Conservation (phyloP, 2,329 filamentous ascomycete species). For the Trematosphaeria pertusa region DNA sequence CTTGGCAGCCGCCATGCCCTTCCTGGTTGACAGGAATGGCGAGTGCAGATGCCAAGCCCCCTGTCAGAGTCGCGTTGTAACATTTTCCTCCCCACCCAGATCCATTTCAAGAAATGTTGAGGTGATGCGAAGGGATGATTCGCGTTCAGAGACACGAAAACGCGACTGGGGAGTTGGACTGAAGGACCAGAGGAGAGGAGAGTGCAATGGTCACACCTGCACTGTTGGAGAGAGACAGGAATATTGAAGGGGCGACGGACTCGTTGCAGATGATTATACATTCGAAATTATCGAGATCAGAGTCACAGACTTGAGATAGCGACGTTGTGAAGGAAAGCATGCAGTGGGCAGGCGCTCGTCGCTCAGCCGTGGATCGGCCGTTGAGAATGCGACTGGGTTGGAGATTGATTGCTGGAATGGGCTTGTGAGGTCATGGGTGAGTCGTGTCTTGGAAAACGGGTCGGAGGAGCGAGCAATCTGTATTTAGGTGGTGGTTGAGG, state of each 20-base stretch:
- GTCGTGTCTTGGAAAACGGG: slow-evolving; percentile 2
- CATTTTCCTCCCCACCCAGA: slow-evolving; percentile 17
- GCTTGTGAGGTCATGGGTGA: not conserved
- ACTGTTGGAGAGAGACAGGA: slow-evolving; percentile 6
- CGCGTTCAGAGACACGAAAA: slow-evolving; percentile 8
- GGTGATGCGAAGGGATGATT: slow-evolving; percentile 19
- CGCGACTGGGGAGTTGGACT: slow-evolving; percentile 1
- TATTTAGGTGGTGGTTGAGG: slow-evolving; percentile 1
- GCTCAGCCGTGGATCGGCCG: not conserved
- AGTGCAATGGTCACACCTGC: not conserved
- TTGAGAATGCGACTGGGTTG: not conserved
- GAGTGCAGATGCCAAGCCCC: slow-evolving; percentile 27
- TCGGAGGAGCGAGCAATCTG: not conserved
- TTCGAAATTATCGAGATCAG: not conserved
- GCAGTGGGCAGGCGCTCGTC: not conserved
- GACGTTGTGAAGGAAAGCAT: not conserved
- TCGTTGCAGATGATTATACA: slow-evolving; percentile 2
- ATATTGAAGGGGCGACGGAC: slow-evolving; percentile 12
- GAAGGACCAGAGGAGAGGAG: not conserved
- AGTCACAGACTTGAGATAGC: not conserved
- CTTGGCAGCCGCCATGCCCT: slow-evolving; percentile 30
- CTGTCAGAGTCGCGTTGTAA: slow-evolving; percentile 23
- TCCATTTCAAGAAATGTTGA: slow-evolving; percentile 20
- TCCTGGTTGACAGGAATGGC: slow-evolving; percentile 34
- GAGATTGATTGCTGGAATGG: slow-evolving; percentile 6